phyloP scores from a whole-genome alignment of 2,329 filamentous ascomycete genomes.

The Ilyonectria mors-panacis region DNA sequence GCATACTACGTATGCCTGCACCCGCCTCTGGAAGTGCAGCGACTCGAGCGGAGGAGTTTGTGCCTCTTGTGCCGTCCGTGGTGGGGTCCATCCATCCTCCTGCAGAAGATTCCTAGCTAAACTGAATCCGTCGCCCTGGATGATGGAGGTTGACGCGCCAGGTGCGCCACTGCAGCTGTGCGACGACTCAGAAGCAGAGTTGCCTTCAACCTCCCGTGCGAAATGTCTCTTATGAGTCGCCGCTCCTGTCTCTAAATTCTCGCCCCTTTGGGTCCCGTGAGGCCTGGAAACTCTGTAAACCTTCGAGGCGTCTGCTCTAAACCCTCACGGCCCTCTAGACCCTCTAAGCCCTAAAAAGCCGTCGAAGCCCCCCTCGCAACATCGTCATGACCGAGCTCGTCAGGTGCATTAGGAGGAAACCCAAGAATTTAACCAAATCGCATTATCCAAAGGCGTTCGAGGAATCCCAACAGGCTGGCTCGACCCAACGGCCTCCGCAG shows the following conservation, averaged over 20 bases:
- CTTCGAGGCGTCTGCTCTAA: no score
- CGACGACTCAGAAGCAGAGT: slow-evolving; percentile 20
- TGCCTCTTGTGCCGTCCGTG: slow-evolving; percentile 27
- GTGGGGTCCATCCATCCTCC: slow-evolving; percentile 27
- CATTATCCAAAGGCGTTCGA: not conserved
- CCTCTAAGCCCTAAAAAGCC: no score
- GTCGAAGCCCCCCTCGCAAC: not conserved
- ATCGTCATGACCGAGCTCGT: not conserved
- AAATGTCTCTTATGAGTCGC: not conserved
- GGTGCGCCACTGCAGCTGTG: slow-evolving; percentile 27
- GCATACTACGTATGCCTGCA: slow-evolving; percentile 11
- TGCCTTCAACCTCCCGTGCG: slow-evolving; percentile 12
- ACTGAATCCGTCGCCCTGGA: slow-evolving; percentile 38
- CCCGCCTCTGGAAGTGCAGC: slow-evolving; percentile 9
- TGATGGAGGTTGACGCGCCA: slow-evolving; percentile 21
- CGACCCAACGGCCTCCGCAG: not conserved
- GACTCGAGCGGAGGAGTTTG: slow-evolving; percentile 19
- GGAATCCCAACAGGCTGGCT: not conserved
- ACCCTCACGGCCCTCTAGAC: no score
- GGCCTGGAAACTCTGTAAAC: no score
- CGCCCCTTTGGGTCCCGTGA: not conserved
- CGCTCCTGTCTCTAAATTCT: slow-evolving; percentile 6
- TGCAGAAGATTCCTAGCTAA: slow-evolving; percentile 37
- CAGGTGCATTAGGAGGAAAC: not conserved
- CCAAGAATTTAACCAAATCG: not conserved